A percentile compares a stretch with the other conserved stretches of the same genome.
phyloP scores from a whole-genome alignment of 495 filamentous ascomycete species.

The Penicillium fimorum region DNA sequence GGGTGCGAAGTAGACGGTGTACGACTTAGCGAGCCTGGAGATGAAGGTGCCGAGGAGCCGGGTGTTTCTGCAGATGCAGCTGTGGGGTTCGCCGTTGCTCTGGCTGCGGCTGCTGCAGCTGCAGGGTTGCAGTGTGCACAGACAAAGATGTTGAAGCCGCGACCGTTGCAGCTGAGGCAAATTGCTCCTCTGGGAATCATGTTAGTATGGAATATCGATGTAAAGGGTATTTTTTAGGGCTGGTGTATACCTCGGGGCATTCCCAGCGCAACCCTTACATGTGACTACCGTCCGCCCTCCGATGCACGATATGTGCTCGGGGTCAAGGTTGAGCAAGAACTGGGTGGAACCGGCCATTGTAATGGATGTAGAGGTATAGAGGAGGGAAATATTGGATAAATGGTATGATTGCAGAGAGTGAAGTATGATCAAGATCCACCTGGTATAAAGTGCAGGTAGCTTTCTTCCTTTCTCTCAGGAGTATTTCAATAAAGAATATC shows the following conservation, averaged over 20 bases:
- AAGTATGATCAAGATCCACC: neutral
- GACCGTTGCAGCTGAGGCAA: conserved; percentile 36
- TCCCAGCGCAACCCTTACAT: conserved; percentile 40
- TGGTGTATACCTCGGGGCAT: conserved; percentile 38
- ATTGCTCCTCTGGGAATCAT: conserved; percentile 25
- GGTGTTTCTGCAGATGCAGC: conserved; percentile 15
- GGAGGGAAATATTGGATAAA: neutral
- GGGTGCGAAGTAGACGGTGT: conserved; percentile 34
- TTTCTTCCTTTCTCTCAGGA: neutral
- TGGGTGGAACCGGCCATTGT: conserved; percentile 25
- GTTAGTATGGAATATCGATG: conserved; percentile 1
- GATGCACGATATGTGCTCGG: conserved; percentile 38
- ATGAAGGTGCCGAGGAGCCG: conserved; percentile 28
- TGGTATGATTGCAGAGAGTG: conserved; percentile 1
- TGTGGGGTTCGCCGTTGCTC: conserved; percentile 18
- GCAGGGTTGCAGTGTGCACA: conserved; percentile 40
- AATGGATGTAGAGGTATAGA: neutral
- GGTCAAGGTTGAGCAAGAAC: conserved; percentile 30
- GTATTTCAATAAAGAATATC: neutral
- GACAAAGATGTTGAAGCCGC: conserved; percentile 39
- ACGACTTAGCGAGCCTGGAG: conserved; percentile 33
- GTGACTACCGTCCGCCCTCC: conserved; percentile 39
- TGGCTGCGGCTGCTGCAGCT: conserved; percentile 19
- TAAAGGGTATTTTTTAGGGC: neutral
- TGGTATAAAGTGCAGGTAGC: neutral